Conservation (phyloP, 1,139 yeast genomes). For the Suhomyces anneliseae region DNA sequence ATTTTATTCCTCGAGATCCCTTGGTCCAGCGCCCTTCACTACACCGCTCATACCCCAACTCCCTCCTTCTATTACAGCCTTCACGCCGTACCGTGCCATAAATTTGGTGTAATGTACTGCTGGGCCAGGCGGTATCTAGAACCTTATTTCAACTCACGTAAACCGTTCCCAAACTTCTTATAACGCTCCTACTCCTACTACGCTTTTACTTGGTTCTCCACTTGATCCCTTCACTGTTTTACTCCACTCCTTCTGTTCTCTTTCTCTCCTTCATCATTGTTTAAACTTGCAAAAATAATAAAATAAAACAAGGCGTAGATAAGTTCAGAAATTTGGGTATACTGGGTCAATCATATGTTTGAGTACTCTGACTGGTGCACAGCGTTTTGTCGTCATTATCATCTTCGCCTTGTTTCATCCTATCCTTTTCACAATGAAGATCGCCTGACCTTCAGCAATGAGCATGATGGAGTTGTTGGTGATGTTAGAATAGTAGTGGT, state of each 20-base stretch:
- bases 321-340: conserved; percentile 48
- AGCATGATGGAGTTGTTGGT: neutral
- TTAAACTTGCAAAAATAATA: conserved; percentile 7
- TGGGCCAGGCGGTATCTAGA: no score
- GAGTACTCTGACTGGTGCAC: conserved; percentile 57
- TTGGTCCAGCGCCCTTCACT: no score
- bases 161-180: no score
- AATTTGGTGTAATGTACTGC: no score
- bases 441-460: conserved; percentile 16
- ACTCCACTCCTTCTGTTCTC: neutral
- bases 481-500: neutral
- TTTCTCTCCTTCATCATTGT: neutral
- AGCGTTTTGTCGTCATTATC: conserved; percentile 48
- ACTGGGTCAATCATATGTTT: conserved; percentile 47
- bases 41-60: no score
- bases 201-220: no score
- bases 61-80: no score
- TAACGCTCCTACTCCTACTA: no score
- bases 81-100: no score
- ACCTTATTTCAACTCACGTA: no score
- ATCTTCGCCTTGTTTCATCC: conserved; percentile 7
- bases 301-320: conserved; percentile 7
- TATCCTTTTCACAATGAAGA: conserved; percentile 12
- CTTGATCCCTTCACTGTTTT: neutral
- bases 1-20: neutral